phyloP scores from a whole-genome alignment of 2,329 filamentous ascomycete species.

The Shiraia bambusicola region DNA sequence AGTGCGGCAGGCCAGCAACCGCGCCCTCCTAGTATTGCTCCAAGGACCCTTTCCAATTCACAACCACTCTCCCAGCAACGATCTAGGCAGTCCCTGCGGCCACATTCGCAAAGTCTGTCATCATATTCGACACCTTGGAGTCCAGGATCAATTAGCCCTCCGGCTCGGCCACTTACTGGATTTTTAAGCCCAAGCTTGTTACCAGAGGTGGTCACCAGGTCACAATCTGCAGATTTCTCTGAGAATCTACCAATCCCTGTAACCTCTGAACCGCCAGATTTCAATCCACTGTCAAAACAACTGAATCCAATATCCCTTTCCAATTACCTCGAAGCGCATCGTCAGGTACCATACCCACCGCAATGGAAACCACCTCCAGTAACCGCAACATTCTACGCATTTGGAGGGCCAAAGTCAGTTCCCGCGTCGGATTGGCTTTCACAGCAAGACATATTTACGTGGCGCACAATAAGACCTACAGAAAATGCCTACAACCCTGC shows the following conservation, averaged over 20 bases:
- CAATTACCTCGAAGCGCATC: slow-evolving; percentile 30
- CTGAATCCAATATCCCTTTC: slow-evolving; percentile 18
- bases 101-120: slow-evolving; percentile 18
- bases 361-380: slow-evolving; percentile 32
- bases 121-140: slow-evolving; percentile 14
- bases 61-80: slow-evolving; percentile 15
- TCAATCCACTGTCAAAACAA: slow-evolving; percentile 2
- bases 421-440: slow-evolving; percentile 30
- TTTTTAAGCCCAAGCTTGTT: slow-evolving; percentile 11
- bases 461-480: slow-evolving; percentile 23
- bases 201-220: slow-evolving; percentile 14
- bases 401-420: slow-evolving; percentile 5
- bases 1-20: slow-evolving; percentile 19
- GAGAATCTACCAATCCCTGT: slow-evolving; percentile 16
- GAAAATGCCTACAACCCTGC: slow-evolving; percentile 13
- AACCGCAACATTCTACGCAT: slow-evolving; percentile 25
- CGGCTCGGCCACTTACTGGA: slow-evolving; percentile 3
- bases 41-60: slow-evolving; percentile 8
- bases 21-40: slow-evolving; percentile 13
- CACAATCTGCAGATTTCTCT: slow-evolving; percentile 5
- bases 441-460: slow-evolving; percentile 20
- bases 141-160: slow-evolving; percentile 16
- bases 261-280: background rate
- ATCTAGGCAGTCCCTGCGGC: slow-evolving; percentile 11
- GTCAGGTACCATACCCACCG: slow-evolving; percentile 34